Evolutionary conservation across 2,329 filamentous ascomycete species (phyloP).

Genomic region (Seiridium cupressi): DNA sequence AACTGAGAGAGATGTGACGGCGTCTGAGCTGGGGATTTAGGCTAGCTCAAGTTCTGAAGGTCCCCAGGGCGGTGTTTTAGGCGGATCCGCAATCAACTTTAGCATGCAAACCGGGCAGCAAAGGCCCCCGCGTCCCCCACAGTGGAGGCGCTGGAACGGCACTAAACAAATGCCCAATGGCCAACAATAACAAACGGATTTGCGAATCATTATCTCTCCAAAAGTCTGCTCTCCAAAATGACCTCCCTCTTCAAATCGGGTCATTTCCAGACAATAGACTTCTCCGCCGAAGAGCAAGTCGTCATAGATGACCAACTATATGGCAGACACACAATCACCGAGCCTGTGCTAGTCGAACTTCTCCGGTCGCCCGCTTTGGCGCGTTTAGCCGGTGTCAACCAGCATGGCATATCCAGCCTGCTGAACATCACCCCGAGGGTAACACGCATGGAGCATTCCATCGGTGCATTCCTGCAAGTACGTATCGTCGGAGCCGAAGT

Average conservation of each 20-base stretch:
- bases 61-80: too few species aligned
- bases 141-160: too few species aligned
- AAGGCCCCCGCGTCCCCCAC: too few species aligned
- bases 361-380: constrained; percentile 28
- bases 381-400: constrained; percentile 32
- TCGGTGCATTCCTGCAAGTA: constrained; percentile 36
- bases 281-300: constrained; percentile 13
- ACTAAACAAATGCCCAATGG: neutral
- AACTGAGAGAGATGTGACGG: too few species aligned
- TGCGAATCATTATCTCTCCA: neutral
- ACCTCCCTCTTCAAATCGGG: constrained; percentile 12
- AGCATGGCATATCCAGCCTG: constrained; percentile 34
- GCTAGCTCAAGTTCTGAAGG: too few species aligned
- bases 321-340: constrained; percentile 28
- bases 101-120: too few species aligned
- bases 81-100: too few species aligned
- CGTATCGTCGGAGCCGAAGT: constrained; percentile 30
- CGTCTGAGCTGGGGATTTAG: too few species aligned
- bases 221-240: neutral
- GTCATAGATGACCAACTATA: constrained; percentile 32
- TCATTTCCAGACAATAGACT: constrained; percentile 18
- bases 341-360: constrained; percentile 34
- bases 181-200: neutral
- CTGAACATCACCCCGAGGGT: constrained; percentile 30
- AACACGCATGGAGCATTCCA: constrained; percentile 37